These are phyloP conservation scores for Apostasia shenzhenica DNA, from an alignment of 106 monocot genomes.

Conservation along the genomic window DNA sequence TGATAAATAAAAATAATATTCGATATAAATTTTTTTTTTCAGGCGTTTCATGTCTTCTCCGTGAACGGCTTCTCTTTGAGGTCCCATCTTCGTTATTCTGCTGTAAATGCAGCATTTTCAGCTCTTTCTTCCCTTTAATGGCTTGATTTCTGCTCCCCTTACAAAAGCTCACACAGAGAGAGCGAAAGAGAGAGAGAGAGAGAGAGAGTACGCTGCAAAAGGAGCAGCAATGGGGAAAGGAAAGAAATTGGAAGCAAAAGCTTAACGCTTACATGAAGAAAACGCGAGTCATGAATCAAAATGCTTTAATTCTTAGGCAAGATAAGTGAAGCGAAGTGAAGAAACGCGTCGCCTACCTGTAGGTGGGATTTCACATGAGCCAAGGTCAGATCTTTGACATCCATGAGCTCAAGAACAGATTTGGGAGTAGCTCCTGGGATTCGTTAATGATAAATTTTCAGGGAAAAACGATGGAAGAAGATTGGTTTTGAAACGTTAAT, in stretches of 20 bases:
- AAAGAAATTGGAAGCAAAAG: constrained; percentile 3
- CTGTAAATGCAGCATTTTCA: background rate
- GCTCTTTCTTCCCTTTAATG: background rate
- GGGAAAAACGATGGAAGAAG: background rate
- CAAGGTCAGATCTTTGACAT: constrained; percentile 56
- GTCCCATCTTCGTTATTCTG: no score
- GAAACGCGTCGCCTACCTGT: constrained; percentile 12
- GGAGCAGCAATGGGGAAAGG: background rate
- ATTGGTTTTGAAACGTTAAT: background rate
- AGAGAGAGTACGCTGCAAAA: background rate
- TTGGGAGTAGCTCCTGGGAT: constrained; percentile 50
- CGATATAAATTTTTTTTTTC: no score
- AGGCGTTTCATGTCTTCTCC: no score
- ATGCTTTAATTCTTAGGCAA: background rate
- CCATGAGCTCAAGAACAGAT: constrained; percentile 61
- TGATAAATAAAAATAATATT: no score
- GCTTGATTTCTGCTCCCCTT: constrained; percentile 1
- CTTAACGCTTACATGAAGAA: background rate
- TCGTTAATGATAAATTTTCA: no score
- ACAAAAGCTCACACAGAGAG: constrained; percentile 5
- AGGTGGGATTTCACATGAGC: constrained; percentile 37
- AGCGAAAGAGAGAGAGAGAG: background rate
- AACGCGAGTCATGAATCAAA: background rate
- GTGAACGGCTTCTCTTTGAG: no score
- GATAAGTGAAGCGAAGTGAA: background rate